phyloP scores from a whole-genome alignment of 805 yeast species.

The Sugiyamaella smithiae region DNA sequence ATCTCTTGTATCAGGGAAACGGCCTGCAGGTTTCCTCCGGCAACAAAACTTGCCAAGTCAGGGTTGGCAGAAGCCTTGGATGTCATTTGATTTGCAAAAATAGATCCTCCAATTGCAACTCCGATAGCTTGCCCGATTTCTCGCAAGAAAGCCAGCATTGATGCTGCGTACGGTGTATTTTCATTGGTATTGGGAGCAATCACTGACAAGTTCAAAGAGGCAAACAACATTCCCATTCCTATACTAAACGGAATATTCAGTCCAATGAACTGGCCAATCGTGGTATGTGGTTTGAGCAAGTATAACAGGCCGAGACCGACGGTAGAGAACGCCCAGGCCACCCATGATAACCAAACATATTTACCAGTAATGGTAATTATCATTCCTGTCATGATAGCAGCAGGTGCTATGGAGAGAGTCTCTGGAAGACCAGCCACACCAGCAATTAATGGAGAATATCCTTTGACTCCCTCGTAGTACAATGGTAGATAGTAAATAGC shows the following conservation, averaged over 20 bases:
- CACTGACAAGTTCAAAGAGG: constrained; percentile 35
- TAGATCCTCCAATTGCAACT: constrained; percentile 34
- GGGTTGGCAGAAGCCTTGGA: constrained; percentile 8
- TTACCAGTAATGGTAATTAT: constrained; percentile 39
- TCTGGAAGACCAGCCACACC: constrained; percentile 44
- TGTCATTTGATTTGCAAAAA: constrained; percentile 25
- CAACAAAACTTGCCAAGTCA: constrained; percentile 1
- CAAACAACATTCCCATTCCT: constrained; percentile 46
- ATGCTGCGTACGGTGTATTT: constrained; percentile 31
- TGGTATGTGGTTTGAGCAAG: constrained; percentile 36
- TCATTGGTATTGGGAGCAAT: constrained; percentile 31
- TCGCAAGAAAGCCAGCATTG: constrained; percentile 31
- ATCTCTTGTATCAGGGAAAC: constrained; percentile 24
- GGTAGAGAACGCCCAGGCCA: constrained; percentile 38
- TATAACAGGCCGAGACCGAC: constrained; percentile 46
- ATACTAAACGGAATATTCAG: constrained; percentile 46
- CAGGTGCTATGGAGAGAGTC: constrained; percentile 40
- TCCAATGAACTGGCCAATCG: constrained; percentile 41
- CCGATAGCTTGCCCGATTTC: constrained; percentile 33
- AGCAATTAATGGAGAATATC: constrained; percentile 38
- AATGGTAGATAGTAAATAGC: constrained; percentile 48
- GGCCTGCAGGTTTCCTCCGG: constrained; percentile 21
- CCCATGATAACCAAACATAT: constrained; percentile 42
- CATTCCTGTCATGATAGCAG: constrained; percentile 41
- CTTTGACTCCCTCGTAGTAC: constrained; percentile 47